Base-by-base conservation (phyloP, 371 early-diverging fungal species). In the Haplosporangium sp. region DNA sequence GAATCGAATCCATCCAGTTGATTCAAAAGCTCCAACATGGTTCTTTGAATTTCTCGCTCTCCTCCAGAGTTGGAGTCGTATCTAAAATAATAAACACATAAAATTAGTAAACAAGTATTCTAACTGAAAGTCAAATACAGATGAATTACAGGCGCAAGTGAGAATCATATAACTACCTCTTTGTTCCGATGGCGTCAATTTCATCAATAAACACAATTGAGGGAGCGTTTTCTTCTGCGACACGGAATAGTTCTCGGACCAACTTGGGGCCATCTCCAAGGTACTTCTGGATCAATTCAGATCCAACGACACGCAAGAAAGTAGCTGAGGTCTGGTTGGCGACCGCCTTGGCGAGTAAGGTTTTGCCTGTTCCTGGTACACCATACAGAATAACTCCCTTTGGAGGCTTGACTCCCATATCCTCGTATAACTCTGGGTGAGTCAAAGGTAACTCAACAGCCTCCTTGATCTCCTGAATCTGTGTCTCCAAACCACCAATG, bases 161-260 rank as follows among this genome's bases (percentile, higher is more conserved):
- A 27, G 27, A 3, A 8, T 60, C 11, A 73, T 50, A n/a, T 50
- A n/a, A 17, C 66, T 71, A 88, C 86, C 98, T 93, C 84, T 99
- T 99, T 20, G 98, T 96, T 72, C 99, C 99, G 45, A 99, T 91
- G 35, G 99, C 99, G 87, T 99, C 99, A 72, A 99, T 99, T 90
- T 99, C 99, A 86, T 99, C 99, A 85, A 99, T 99, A 85, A 99
- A 99, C 35, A 99, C 98, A 86, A 99, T 99, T 11, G 98, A 94
- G 8, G 99, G 99, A 17, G 99, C 98, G 83, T 99, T 94, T 78
- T 98, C 97, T 82, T 99, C 98, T 9, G 99, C 99, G 2, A 99
- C 97, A 63, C 98, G 89, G 92, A 99, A 99, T 11, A 99, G 86
- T 86, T 99, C 99, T 66, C 99, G 94, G 8, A 99, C 99, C 56